phyloP scores from a whole-genome alignment of 805 yeast species.

The Candida silvatica region DNA sequence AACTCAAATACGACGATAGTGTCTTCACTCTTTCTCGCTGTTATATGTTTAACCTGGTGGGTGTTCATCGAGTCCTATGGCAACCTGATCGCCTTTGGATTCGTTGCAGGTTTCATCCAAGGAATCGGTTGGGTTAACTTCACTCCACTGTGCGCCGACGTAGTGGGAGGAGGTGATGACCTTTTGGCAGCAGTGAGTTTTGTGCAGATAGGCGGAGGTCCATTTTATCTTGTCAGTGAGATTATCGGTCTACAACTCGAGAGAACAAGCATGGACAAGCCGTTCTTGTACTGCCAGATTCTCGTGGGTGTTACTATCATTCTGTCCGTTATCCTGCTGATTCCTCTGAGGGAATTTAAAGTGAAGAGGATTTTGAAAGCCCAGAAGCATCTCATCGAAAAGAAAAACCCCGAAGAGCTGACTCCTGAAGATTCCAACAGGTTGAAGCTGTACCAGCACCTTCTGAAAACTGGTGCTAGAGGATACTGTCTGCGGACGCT shows the following conservation, averaged over 20 bases:
- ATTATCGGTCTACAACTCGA: conserved; percentile 22
- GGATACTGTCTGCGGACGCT: conserved; percentile 15
- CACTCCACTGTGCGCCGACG: conserved; percentile 27
- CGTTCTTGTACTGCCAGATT: conserved; percentile 53
- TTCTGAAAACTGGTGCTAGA: conserved; percentile 5
- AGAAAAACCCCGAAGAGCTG: conserved; percentile 3
- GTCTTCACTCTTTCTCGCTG: conserved; percentile 25
- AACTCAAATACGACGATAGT: conserved; percentile 35
- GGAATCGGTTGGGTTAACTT: conserved; percentile 37
- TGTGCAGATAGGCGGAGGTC: conserved; percentile 19
- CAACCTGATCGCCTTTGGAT: conserved; percentile 32
- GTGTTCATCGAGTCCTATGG: conserved; percentile 34
- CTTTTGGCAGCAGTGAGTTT: conserved; percentile 22
- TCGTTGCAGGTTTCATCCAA: conserved; percentile 34
- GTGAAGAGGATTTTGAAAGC: conserved; percentile 32
- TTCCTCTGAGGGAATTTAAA: conserved; percentile 48
- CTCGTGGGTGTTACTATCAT: conserved; percentile 44
- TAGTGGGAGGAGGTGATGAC: conserved; percentile 23
- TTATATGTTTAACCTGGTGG: conserved; percentile 42
- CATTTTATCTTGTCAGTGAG: conserved; percentile 25
- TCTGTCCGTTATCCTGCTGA: conserved; percentile 30
- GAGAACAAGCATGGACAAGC: conserved; percentile 23
- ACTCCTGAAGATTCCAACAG: not conserved
- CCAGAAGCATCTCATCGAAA: conserved; percentile 9
- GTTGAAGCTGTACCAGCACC: conserved; percentile 4